Base-by-base conservation (phyloP, 192 early-diverging fungal species). In the Diversispora eburnea region DNA sequence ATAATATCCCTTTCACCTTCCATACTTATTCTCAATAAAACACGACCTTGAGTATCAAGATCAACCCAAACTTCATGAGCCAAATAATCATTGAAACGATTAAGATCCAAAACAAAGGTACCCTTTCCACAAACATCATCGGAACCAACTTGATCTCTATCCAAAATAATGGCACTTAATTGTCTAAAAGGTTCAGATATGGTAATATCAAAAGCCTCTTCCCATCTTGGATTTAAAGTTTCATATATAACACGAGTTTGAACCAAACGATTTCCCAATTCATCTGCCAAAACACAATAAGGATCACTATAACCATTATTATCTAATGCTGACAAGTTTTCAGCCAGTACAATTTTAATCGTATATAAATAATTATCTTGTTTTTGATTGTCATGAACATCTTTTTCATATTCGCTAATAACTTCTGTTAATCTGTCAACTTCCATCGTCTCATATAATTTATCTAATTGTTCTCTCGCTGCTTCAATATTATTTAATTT, bases 221-320 rank as follows among this genome's bases (percentile, higher is more conserved):
- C 89, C 92, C 92, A 94, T 33, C 90, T 84, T n/a, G 91, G 91
- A 65, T 92, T 92, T 8, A 87, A 79, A 3, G 90, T 89, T 46
- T 88, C 87, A 65, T 86, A 88, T 69, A 88, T 72, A 39, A 88
- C 83, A 62, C 82, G 75, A 71, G 90, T 83, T 77, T 86, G 75
- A 75, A 80, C 79, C 48, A 88, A 71, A 58, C 72, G 69, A 62
- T 81, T 75, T 46, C 75, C 60, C 55, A 78, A 69, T 58, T 88
- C 76, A 60, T 88, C 83, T 4, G 78, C 75, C 45, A 93, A 76
- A 19, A 88, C 81, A 67, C 91, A 87, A 74, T 88, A 93, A 0
- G 92, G 91, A 54, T 87, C 83, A 22, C 81, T 82, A 0, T 80
- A 78, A 19, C 87, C 86, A 57, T 86, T 88, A 45, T 84, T 85